A percentile compares a stretch with the other conserved stretches of the same genome.
phyloP scores from a whole-genome alignment of 148 eudicot genomes.

The Persicaria tinctoria region DNA sequence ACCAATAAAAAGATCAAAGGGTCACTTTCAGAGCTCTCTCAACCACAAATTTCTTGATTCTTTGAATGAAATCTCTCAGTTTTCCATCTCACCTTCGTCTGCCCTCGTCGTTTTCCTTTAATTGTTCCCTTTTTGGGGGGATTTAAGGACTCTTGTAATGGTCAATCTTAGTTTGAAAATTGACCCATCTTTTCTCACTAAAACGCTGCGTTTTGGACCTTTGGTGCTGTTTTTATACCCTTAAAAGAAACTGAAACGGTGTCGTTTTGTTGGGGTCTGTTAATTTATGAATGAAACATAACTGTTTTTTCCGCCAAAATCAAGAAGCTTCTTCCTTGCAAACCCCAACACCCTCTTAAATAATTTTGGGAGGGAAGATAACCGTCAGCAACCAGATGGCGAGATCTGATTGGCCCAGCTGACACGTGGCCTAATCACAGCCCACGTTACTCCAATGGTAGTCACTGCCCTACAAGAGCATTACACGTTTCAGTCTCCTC shows the following conservation, averaged over 20 bases:
- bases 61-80: not conserved
- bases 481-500: not conserved
- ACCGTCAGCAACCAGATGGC: constrained; percentile 4
- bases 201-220: not conserved
- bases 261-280: not conserved
- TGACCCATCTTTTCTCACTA: not conserved
- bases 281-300: not conserved
- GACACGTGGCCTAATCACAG: not conserved
- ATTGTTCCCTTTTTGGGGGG: not conserved
- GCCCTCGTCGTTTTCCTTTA: not conserved
- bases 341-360: not conserved
- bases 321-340: not conserved
- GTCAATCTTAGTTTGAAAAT: not conserved
- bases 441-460: not conserved
- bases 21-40: not conserved
- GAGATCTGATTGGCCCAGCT: not conserved
- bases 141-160: not conserved
- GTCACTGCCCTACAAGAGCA: not conserved
- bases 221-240: too few species aligned
- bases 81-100: not conserved
- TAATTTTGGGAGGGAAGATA: not conserved
- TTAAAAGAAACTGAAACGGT: not conserved
- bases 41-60: constrained; percentile 4
- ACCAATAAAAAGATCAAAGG: constrained; percentile 4
- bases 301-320: not conserved